Evolutionary conservation across 495 filamentous ascomycete genomes (phyloP), one percentile per base, ranked within the genome.

Genomic region (Penicillium taxi): DNA sequence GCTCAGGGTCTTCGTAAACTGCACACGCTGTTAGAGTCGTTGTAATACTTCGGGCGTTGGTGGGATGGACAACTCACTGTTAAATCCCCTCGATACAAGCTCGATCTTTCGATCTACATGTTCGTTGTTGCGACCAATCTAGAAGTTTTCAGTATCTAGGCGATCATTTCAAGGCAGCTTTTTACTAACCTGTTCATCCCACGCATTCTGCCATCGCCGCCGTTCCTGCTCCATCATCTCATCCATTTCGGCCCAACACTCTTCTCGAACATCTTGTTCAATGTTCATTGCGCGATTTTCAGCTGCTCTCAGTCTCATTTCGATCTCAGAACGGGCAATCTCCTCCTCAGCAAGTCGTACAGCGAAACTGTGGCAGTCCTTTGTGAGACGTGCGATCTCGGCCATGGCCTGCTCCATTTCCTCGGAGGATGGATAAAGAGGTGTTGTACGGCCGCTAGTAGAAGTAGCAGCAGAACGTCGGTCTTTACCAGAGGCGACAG

Each of bases 91-190:
- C 31, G 82, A 78, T 32, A 94, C 66, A 15, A 96, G 75, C 50
- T 96, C 91, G 7, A 96, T 71, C 63, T 98, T 98, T 45, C 75
- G 73, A 56, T 96, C 88, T 39, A 93, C 69, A 60, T 91, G 87
- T 55, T 86, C 86, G 26, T 94, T 85, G 23, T 74, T 69, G 25
- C 66, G 67, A 24, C 73, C 78, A 37, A 62, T 50, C 66, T 71
- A 37, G 11, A 22, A 34, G n/a, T n/a, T 14, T 32, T 62, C 27
- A 59, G 56, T 36, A 23, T 42, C 17, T 19, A 16, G 6, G 19
- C n/a, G 16, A 11, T 17, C 0, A 19, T 11, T 0, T 0, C 7
- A 13, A 7, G 6, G n/a, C 8, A 11, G 21, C 15, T 17, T 22
- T 4, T 20, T 35, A 41, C 74, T 66, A 37, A 86, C 82, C 49